Base-by-base conservation (phyloP, 2,329 filamentous ascomycete genomes). In the Ophiostoma populinum region DNA sequence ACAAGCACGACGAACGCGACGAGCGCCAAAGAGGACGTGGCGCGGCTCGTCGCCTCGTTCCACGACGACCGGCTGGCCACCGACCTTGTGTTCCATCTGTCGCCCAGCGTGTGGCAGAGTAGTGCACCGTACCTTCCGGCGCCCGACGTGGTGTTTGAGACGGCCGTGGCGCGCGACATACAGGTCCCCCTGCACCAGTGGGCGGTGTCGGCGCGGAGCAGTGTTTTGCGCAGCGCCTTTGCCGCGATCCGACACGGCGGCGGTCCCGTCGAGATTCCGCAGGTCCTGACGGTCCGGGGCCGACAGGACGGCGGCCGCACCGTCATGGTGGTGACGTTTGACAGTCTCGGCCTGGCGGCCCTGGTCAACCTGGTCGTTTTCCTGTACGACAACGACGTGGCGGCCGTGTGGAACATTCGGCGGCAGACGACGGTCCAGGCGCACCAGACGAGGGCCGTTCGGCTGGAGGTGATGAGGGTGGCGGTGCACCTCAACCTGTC, bases 351-450 rank as follows among this genome's bases (percentile, higher is more conserved):
- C 49, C 64, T 90, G 24, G 61, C 92, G 22, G 78, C 82, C 1
- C 50, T 94, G 6, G 58, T 93, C 38, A 87, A 93, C 45, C 46
- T 95, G 8, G 69, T 79, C 1, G 60, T 87, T 8, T 94, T 82
- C 47, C 51, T 78, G 7, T 95, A 95, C 51, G 76, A 75, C 6
- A 90, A 95, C 49, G 63, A 62, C 4, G 58, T 86, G 12, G 64
- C 93, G 21, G 82, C 90, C 40, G 79, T 86, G 13, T 95, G 90
- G 90, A 80, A 86, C 44, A 75, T 79, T 42, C 76, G 76, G 5
- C 70, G 67, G 6, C 68, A 75, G 42, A 67, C 71, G 15, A 69
- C 75, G 3, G 58, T 69, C 9, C 60, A 77, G 50, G 76, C 80
- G 0, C 67, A 70, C 45, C 67, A 80, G 26, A 92, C 83, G 51